Base-by-base conservation (phyloP, 805 yeast species). In the Candida parachauliodes region DNA sequence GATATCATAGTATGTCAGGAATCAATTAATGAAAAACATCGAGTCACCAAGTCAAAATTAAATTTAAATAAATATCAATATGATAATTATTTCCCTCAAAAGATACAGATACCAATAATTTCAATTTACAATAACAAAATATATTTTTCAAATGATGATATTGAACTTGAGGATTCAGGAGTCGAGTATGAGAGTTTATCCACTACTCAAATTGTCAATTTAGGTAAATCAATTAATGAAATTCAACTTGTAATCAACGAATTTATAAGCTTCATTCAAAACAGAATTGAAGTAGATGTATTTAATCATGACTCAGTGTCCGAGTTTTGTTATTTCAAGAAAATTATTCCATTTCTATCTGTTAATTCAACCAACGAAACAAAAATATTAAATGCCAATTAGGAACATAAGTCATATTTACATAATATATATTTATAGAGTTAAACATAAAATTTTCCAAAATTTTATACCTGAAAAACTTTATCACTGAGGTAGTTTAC, bases 151-250 rank as follows among this genome's bases (percentile, higher is more conserved):
- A 57, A 61, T 24, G 63, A 57, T 29, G 57, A 60, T 32, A 50
- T 47, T 16, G 14, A 35, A 35, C 6, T 24, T 36, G n/a, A 37
- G 32, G 22, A 25, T 21, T 8, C 37, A 44, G 22, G 20, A 11
- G 31, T 20, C 10, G 19, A 24, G 8, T 16, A 18, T 21, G 8
- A 21, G 9, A 12, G 10, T 8, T 22, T 21, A 10, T 11, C 21
- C 10, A n/a, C 28, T 10, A 38, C 46, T n/a, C 58, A 59, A 30
- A 47, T 51, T 45, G 43, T 54, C 9, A 57, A 54, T 28, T 48
- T 73, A 23, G 81, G 80, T 8, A 68, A 69, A 38, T 61, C 76
- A 7, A 48, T 78, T 36, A 73, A 70, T 47, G 84, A 77, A 46
- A 74, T 79, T 72, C 69, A 71, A 39, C 22, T 40, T 3, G 54